Base-by-base conservation (phyloP, 768 basidiomycete species). In the Sarcodon aspratus region DNA sequence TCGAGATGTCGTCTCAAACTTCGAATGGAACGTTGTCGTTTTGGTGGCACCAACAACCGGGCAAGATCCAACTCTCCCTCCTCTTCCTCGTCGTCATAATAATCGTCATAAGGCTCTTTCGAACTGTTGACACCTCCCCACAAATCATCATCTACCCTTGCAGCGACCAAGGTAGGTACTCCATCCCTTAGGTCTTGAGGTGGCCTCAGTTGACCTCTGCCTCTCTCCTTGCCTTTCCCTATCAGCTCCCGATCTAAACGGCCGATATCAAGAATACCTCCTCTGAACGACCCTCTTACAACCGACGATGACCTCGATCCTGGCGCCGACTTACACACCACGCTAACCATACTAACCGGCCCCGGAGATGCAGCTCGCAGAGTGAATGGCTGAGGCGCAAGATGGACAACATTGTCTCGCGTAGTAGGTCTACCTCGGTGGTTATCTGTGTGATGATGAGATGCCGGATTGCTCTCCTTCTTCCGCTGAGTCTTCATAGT, bases 311-410 rank as follows among this genome's bases (percentile, higher is more conserved):
- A 67, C 2, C 84, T 71, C 43, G 82, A 85, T 5, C 72, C 73
- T 3, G 85, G 84, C 5, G 84, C 81, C 56, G 83, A 85, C 46
- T 78, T 68, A 59, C 85, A 87, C 42, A 79, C 66, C 31, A 86
- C 85, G 32, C 69, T 68, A 33, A 76, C 76, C 31, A 67, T 68
- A 13, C 69, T 71, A 6, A 87, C 71, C 12, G 64, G 56, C 1
- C 67, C 63, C 35, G 61, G 63, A 42, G 40, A 42, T 21, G 66
- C 66, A 33, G 63, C 61, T 53, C 64, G 64, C 10, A 62, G 56
- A 42, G 57, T 65, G 17, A 64, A 60, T 31, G 66, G 55, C 35
- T 56, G 58, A 9, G 61, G 66, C 4, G 72, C 71, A 7, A 61
- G 54, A 7, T 62, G 55, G 50, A 37, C 54, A 43, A 15, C n/a